These are phyloP conservation scores for Candida boleticola DNA, from an alignment of 805 yeast genomes.

Conservation along the genomic window DNA sequence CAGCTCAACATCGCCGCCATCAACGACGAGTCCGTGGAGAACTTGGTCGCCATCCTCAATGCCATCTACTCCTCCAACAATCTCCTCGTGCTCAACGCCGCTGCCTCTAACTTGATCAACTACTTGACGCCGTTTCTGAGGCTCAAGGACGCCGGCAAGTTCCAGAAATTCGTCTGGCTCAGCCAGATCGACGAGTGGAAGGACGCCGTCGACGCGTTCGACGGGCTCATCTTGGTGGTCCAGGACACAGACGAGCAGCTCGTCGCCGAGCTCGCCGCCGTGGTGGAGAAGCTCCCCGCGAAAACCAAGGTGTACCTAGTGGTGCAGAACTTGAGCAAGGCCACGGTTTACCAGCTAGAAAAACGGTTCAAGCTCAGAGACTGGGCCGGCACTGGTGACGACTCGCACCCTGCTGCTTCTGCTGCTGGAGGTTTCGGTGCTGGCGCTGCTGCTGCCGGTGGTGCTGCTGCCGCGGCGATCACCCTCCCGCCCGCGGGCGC, in stretches of 20 bases:
- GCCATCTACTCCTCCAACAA: slow-evolving; percentile 24
- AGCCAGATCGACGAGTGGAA: slow-evolving; percentile 14
- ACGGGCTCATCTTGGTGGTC: slow-evolving; percentile 17
- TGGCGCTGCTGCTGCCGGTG: background rate
- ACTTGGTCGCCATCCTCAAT: slow-evolving; percentile 18
- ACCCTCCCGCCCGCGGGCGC: background rate
- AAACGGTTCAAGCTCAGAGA: slow-evolving; percentile 11
- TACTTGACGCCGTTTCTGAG: slow-evolving; percentile 53
- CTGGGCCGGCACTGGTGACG: slow-evolving; percentile 5
- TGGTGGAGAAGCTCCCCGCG: slow-evolving; percentile 11
- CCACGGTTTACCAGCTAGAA: slow-evolving; percentile 32
- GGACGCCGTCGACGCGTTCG: slow-evolving; percentile 13
- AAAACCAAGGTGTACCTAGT: slow-evolving; percentile 14
- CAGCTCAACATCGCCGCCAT: slow-evolving; percentile 2
- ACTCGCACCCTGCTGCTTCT: slow-evolving; percentile 9
- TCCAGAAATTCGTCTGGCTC: slow-evolving; percentile 50
- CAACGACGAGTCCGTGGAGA: slow-evolving; percentile 18
- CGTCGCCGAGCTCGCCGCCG: slow-evolving; percentile 15
- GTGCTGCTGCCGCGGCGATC: background rate
- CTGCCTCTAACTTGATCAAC: slow-evolving; percentile 50
- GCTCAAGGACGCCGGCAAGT: slow-evolving; percentile 49
- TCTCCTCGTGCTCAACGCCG: slow-evolving; percentile 43
- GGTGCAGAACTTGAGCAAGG: slow-evolving; percentile 34
- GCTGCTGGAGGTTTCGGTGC: background rate
- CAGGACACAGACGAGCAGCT: slow-evolving; percentile 10